Base-by-base conservation (phyloP, 192 early-diverging fungal species). In the Podila epigama region DNA sequence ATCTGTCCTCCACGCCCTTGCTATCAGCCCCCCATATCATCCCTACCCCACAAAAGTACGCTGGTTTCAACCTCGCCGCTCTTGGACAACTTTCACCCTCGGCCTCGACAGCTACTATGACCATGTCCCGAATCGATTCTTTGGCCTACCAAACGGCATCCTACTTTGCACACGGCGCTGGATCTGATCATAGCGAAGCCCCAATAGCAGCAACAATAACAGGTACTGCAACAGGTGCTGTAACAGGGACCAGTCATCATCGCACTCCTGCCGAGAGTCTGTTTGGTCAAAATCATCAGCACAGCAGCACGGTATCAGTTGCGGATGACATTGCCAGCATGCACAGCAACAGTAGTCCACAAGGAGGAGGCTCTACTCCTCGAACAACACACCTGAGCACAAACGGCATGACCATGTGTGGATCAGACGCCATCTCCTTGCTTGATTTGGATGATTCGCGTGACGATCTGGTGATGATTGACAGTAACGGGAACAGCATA, bases 21-120 rank as follows among this genome's bases (percentile, higher is more conserved):
- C 60, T 60, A 6, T 18, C 53, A 25, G 64, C 72, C 6, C 72
- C 72, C 13, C 72, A 75, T 51, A 75, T 75, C 28, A 59, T 75
- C 8, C 72, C 72, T 6, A 67, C 61, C 20, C 44, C 44, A 18
- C 65, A 63, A n/a, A 58, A 60, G 9, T 57, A 75, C 33, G 57
- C 65, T 25, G 72, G 65, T 25, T 75, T 75, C 48, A 75, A 75
- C 25, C 65, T 75, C 29, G 72, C 72, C 3, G 51, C 72, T 9
- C 33, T 75, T 4, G 72, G 72, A 40, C 72, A 75, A 20, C 65
- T 75, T 35, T 75, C 72, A 2, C 72, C 72, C 7, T 42, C 72
- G 2, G 60, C 65, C 25, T 58, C 72, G 3, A 36, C 62, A 2
- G 36, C 48, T 7, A 54, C 52, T 12, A 55, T 65, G 64, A 68